Conservation (phyloP, 805 yeast genomes). For the Cyberlindnera bimundalis region DNA sequence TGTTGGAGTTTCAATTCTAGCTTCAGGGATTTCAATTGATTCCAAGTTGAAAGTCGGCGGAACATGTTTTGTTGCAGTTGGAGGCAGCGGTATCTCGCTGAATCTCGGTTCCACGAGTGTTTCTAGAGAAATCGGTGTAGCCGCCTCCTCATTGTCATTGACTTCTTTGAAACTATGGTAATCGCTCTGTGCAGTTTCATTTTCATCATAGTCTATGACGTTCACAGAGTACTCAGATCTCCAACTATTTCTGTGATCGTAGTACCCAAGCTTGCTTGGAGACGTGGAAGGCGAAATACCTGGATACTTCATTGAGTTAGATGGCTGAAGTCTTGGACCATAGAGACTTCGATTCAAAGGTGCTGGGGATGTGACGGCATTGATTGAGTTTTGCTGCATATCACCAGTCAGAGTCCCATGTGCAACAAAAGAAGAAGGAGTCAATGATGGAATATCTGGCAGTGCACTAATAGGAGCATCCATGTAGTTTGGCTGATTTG, state of each 20-base stretch:
- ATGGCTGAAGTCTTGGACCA: constrained; percentile 25
- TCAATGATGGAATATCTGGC: constrained; percentile 24
- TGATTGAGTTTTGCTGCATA: not conserved
- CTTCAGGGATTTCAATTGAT: constrained; percentile 14
- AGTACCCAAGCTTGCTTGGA: constrained; percentile 24
- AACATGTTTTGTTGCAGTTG: not conserved
- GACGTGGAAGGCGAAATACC: constrained; percentile 23
- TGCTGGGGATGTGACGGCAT: constrained; percentile 16
- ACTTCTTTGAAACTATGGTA: constrained; percentile 7
- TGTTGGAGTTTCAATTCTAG: not conserved
- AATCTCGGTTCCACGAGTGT: not conserved
- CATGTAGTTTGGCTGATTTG: constrained; percentile 8
- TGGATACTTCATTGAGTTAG: not conserved
- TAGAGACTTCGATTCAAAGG: constrained; percentile 17
- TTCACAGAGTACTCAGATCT: constrained; percentile 25
- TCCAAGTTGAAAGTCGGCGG: constrained; percentile 7
- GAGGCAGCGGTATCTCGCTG: not conserved
- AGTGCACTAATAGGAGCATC: constrained; percentile 20
- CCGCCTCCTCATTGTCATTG: not conserved
- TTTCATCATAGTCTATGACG: constrained; percentile 14
- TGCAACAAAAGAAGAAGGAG: constrained; percentile 10
- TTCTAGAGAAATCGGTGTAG: constrained; percentile 3
- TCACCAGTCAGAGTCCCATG: not conserved
- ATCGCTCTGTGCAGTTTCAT: constrained; percentile 1
- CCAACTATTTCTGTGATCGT: constrained; percentile 29